These are phyloP conservation scores for Hypericum androsaemum DNA, from an alignment of 345 rosid genomes.

Conservation along the genomic window DNA sequence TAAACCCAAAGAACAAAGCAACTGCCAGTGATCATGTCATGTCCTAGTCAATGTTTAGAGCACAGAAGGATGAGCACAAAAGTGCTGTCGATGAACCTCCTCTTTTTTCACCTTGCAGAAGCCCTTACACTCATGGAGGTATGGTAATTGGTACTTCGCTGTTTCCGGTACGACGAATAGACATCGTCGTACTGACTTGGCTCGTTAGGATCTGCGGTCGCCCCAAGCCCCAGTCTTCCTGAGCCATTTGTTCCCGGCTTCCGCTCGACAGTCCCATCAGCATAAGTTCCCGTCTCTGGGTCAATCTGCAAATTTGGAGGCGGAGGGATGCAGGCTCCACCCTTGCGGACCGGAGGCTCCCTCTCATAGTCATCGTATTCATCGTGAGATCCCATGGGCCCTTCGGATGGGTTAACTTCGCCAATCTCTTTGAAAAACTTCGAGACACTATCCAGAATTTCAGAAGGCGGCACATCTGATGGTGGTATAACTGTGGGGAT, in stretches of 20 bases:
- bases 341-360: constrained; percentile 55
- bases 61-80: no score
- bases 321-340: constrained; percentile 93
- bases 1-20: no score
- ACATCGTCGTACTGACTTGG: constrained; percentile 89
- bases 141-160: constrained; percentile 82
- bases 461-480: constrained; percentile 62
- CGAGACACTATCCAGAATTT: constrained; percentile 74
- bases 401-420: constrained; percentile 81
- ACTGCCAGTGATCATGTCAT: no score
- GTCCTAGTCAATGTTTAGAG: no score
- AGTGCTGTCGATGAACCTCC: no score
- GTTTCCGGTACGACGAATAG: constrained; percentile 86
- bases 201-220: constrained; percentile 80
- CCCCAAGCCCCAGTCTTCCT: constrained; percentile 78
- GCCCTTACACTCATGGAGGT: constrained; percentile 92
- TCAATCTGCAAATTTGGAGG: constrained; percentile 82
- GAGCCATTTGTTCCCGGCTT: constrained; percentile 56
- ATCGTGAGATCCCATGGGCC: constrained; percentile 54
- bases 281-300: constrained; percentile 76
- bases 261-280: constrained; percentile 70
- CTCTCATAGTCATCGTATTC: constrained; percentile 64
- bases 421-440: constrained; percentile 89
- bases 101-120: constrained; percentile 31
- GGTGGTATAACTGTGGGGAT: constrained; percentile 90